Conservation (phyloP, 2,329 filamentous ascomycete species). For the Calycina herbarum region DNA sequence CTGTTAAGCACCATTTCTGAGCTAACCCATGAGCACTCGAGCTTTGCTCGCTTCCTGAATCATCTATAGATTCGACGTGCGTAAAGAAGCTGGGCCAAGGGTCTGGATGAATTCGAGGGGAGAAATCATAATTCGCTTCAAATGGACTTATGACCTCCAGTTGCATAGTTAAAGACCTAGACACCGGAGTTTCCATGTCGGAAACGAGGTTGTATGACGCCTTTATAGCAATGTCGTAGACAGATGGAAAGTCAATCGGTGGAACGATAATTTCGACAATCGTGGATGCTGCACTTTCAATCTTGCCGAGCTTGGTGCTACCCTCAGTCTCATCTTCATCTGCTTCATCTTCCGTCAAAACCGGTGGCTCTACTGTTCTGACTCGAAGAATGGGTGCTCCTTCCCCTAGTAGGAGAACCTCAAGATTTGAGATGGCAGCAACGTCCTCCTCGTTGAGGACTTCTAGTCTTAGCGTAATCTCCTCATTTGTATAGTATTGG, state of each 20-base stretch:
- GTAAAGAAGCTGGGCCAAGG: conserved; percentile 89
- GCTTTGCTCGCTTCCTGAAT: conserved; percentile 35
- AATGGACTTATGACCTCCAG: conserved; percentile 80
- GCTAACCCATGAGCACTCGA: conserved; percentile 60
- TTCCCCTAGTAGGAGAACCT: conserved; percentile 65
- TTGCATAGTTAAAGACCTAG: conserved; percentile 68
- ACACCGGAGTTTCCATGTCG: conserved; percentile 78
- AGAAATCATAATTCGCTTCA: conserved; percentile 86
- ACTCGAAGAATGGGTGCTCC: conserved; percentile 50
- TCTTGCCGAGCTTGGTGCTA: conserved; percentile 36
- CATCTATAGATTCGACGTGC: conserved; percentile 40
- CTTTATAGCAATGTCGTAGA: conserved; percentile 69
- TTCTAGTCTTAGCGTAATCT: conserved; percentile 65
- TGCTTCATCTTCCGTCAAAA: conserved; percentile 6
- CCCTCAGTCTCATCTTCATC: conserved; percentile 15
- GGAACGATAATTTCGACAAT: conserved; percentile 50
- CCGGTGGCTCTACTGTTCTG: conserved; percentile 16
- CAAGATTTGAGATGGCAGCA: conserved; percentile 69
- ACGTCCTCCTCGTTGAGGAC: conserved; percentile 83
- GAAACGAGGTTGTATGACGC: conserved; percentile 77
- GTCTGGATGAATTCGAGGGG: conserved; percentile 73
- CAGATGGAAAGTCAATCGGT: conserved; percentile 51
- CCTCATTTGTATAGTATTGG: conserved; percentile 85
- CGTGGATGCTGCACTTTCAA: conserved; percentile 47
- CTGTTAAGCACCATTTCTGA: conserved; percentile 79